A percentile compares a stretch with the other conserved stretches of the same genome.
Evolutionary conservation across 2,329 filamentous ascomycete genomes (phyloP).

Genomic region (Ambrosiella cleistominuta): DNA sequence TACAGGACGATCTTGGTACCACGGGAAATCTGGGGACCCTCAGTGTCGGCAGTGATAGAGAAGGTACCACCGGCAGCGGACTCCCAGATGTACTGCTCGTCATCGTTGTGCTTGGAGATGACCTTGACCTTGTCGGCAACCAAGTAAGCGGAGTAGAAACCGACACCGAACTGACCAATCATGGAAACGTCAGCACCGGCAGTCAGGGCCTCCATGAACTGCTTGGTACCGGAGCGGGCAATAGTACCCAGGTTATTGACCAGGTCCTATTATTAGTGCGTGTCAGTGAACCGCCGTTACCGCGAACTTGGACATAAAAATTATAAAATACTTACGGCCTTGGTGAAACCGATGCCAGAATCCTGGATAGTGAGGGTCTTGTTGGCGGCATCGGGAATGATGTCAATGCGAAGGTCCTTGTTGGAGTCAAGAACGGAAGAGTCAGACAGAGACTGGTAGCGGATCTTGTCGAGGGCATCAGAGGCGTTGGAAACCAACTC

Average conservation of each 20-base stretch:
- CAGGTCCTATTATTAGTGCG: conserved; percentile 45
- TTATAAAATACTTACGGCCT: conserved; percentile 58
- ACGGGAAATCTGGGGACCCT: conserved; percentile 78
- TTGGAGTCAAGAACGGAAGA: conserved; percentile 89
- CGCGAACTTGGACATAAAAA: not conserved
- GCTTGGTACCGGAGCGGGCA: conserved; percentile 97
- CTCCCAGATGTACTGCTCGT: conserved; percentile 99
- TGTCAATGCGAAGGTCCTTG: conserved; percentile 98
- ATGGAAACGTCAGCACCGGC: conserved; percentile 98
- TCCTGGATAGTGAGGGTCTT: conserved; percentile 97
- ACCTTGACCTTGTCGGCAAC: conserved; percentile 93
- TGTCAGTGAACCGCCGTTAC: conserved; percentile 21
- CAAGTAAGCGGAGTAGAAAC: conserved; percentile 99
- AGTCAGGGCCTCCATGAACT: conserved; percentile 99
- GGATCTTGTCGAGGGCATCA: conserved; percentile 99
- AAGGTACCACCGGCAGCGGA: conserved; percentile 95
- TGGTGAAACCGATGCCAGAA: conserved; percentile 99
- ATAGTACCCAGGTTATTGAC: conserved; percentile 99
- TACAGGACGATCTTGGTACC: conserved; percentile 97
- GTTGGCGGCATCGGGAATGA: conserved; percentile 91
- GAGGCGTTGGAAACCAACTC: conserved; percentile 97
- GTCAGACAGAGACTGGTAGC: conserved; percentile 95
- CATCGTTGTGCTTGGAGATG: conserved; percentile 97
- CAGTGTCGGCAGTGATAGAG: conserved; percentile 76
- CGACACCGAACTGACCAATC: conserved; percentile 99